Base-by-base conservation (phyloP, 768 basidiomycete genomes). In the Psilocybe sp. region DNA sequence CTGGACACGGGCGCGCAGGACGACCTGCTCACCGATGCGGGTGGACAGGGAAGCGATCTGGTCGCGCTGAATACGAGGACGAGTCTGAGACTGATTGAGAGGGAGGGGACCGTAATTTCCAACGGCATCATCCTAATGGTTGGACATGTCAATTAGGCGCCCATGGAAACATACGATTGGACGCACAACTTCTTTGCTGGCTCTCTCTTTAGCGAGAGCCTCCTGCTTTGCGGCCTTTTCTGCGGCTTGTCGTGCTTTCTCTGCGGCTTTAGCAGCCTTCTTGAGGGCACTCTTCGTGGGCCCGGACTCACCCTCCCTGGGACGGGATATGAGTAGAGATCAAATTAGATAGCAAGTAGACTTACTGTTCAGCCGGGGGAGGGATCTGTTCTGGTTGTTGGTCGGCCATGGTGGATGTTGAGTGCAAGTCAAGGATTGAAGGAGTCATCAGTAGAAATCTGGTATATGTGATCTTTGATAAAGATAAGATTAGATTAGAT, bases 211-310 rank as follows among this genome's bases (percentile, higher is more conserved):
- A 33, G 81, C 87, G 36, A 84, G 77, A 56, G 90, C 91, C 40
- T 84, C 76, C 56, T 89, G 83, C 59, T 84, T 87, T 8, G 87
- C 89, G 5, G 84, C 88, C 59, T 86, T 87, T 66, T 94, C 93
- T 38, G 89, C 89, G 6, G 85, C 87, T 65, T 92, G 94, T 70
- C 84, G 83, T 41, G 87, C 89, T 58, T 98, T 98, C 70, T 94
- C 91, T 11, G 84, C 87, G 41, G 88, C 87, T 68, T 97, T 98
- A 31, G 87, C 87, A 31, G 84, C 82, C 70, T 92, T 94, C 76
- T 98, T 98, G 51, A 92, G 66, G 60, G 95, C 92, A 60, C 76
- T 90, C 73, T 97, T 98, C 48, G 86, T 83, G 6, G 85, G 91
- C 11, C 78, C 87, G 36, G 50, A 67, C 13, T 59, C 71, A 8